A percentile compares a stretch with the other conserved stretches of the same genome.
Conservation (phyloP, 2,329 filamentous ascomycete genomes). For the Calonectria pseudoreteaudii region DNA sequence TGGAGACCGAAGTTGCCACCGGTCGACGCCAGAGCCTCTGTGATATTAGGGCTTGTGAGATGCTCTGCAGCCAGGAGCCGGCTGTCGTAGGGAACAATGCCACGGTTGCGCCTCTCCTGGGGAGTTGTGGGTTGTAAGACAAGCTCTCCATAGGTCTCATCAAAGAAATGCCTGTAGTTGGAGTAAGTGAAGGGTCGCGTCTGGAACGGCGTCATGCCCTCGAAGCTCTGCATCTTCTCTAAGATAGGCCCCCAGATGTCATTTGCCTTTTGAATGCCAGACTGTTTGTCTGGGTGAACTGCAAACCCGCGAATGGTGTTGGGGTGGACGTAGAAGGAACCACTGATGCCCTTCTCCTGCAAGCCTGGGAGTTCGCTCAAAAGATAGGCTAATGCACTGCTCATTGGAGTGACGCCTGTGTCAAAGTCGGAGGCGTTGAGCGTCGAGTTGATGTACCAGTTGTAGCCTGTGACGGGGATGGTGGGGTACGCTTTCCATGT, state of each 20-base stretch:
- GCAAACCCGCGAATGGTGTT: neutral
- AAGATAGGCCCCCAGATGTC: neutral
- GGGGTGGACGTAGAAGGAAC: neutral
- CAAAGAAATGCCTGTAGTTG: neutral
- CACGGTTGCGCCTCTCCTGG: neutral
- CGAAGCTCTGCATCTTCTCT: neutral
- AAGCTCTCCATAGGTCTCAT: neutral
- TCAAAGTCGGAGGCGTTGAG: neutral
- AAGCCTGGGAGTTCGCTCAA: neutral
- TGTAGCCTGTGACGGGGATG: slow-evolving; percentile 7
- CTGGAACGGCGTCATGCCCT: neutral
- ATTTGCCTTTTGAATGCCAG: neutral
- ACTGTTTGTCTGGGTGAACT: neutral
- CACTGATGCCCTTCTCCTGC: neutral
- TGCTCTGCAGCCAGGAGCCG: neutral
- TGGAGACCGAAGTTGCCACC: neutral
- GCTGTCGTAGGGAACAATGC: neutral
- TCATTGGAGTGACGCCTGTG: neutral
- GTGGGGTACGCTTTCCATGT: slow-evolving; percentile 2
- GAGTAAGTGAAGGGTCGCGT: neutral
- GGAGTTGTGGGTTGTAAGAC: neutral
- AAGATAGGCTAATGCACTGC: neutral
- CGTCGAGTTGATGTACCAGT: slow-evolving; percentile 15
- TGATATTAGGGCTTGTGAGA: neutral
- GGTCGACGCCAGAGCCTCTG: neutral